Percentiles rank a stretch among this genome's conserved stretches.
phyloP scores from a whole-genome alignment of 2,329 filamentous ascomycete species.

The Aspergillus sp. region DNA sequence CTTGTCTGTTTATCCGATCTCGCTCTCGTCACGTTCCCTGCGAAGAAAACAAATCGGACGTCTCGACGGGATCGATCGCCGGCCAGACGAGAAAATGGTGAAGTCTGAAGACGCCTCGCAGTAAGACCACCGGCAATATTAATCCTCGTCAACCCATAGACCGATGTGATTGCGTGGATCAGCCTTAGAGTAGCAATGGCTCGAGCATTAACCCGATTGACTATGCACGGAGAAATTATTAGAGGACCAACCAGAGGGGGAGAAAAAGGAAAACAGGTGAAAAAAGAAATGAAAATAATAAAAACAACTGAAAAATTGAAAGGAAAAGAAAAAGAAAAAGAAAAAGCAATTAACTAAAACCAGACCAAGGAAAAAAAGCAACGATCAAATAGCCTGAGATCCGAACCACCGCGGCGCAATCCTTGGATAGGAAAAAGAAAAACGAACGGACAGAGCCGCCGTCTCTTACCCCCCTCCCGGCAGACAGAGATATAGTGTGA shows the following conservation, averaged over 20 bases:
- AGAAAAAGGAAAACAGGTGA: neutral
- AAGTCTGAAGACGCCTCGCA: neutral
- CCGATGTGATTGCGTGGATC: conserved; percentile 4
- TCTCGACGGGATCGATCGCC: neutral
- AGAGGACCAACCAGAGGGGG: neutral
- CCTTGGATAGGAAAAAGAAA: conserved; percentile 5
- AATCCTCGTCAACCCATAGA: neutral
- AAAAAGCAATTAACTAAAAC: neutral
- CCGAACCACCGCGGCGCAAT: conserved; percentile 14
- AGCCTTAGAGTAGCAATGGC: conserved; percentile 6
- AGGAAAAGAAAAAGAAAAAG: neutral
- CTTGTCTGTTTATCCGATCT: neutral
- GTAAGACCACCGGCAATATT: neutral
- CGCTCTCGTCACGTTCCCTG: neutral
- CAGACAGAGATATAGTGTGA: neutral
- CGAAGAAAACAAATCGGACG: neutral
- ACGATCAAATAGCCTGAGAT: neutral
- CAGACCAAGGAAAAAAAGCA: neutral
- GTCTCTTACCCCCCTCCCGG: neutral
- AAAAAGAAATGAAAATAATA: neutral
- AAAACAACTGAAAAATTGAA: neutral
- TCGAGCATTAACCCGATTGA: neutral
- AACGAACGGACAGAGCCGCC: conserved; percentile 12
- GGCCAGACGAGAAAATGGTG: neutral
- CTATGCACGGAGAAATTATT: conserved; percentile 1